Conservation (phyloP, 768 basidiomycete genomes). For the Mycena maculata region DNA sequence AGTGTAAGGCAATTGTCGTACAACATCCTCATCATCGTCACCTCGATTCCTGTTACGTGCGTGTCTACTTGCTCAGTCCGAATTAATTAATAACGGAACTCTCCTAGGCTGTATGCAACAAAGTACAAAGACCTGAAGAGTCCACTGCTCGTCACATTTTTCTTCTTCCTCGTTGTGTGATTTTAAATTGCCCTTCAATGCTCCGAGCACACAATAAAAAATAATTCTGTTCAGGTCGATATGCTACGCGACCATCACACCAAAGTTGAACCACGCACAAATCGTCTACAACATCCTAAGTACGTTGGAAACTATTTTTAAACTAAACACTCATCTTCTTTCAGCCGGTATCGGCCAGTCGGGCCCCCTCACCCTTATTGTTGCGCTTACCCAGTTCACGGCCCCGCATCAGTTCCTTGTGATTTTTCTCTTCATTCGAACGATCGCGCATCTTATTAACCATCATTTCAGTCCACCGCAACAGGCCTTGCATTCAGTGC, state of each 20-base stretch:
- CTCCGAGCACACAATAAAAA: too few relatives aligned
- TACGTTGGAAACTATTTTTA: neutral
- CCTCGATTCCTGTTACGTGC: slow-evolving; percentile 34
- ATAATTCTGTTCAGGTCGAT: slow-evolving; percentile 22
- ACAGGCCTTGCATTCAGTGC: slow-evolving; percentile 37
- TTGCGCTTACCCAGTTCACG: slow-evolving; percentile 34
- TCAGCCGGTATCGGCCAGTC: slow-evolving; percentile 36
- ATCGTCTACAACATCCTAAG: slow-evolving; percentile 32
- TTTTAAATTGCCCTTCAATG: too few relatives aligned
- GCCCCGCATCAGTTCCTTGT: slow-evolving; percentile 35
- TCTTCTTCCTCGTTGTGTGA: slow-evolving; percentile 34
- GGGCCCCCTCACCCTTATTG: slow-evolving; percentile 35
- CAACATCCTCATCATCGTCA: slow-evolving; percentile 23
- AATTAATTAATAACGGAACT: too few relatives aligned
- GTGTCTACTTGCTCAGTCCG: slow-evolving; percentile 6
- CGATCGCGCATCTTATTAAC: neutral
- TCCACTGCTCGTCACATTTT: slow-evolving; percentile 32
- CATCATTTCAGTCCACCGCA: slow-evolving; percentile 27
- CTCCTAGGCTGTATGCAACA: slow-evolving; percentile 31
- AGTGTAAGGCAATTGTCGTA: slow-evolving; percentile 33
- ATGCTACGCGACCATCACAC: slow-evolving; percentile 36
- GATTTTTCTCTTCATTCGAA: neutral
- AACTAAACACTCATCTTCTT: neutral
- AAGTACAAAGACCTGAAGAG: slow-evolving; percentile 36
- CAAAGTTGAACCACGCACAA: slow-evolving; percentile 34